Percentiles rank a stretch among this genome's conserved stretches.
phyloP scores from a whole-genome alignment of 169 alveolate species.

The Plasmodium yoelii region DNA sequence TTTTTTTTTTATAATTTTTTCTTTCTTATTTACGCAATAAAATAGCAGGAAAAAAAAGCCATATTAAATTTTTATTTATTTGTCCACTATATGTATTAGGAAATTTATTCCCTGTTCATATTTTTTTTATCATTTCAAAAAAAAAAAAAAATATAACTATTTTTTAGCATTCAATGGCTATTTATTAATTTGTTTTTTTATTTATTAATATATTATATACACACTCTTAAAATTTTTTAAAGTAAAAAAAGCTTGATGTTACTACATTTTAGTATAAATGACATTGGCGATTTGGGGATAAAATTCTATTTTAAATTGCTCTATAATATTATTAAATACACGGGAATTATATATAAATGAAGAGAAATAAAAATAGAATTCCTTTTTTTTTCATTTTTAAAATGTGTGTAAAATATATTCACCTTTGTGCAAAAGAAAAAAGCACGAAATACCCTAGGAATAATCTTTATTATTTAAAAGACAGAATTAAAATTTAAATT shows the following conservation, averaged over 20 bases:
- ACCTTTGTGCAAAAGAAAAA: background rate
- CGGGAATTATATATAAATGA: background rate
- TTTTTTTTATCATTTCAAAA: constrained; percentile 37
- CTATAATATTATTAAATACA: constrained; percentile 12
- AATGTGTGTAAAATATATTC: constrained; percentile 41
- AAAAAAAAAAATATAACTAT: background rate
- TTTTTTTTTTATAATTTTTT: constrained; percentile 13
- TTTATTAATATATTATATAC: constrained; percentile 2
- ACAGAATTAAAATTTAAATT: constrained; percentile 14
- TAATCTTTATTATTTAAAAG: constrained; percentile 10
- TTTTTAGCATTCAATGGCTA: constrained; percentile 52
- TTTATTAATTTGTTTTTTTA: constrained; percentile 20
- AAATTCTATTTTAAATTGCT: constrained; percentile 16
- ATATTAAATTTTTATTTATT: constrained; percentile 28
- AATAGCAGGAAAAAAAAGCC: constrained; percentile 39
- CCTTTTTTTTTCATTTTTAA: constrained; percentile 3
- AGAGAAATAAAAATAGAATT: constrained; percentile 6
- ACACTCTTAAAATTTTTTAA: constrained; percentile 1
- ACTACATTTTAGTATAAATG: no score
- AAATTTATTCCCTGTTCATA: constrained; percentile 21
- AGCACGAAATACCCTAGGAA: background rate
- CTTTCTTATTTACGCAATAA: background rate
- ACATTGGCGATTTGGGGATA: background rate
- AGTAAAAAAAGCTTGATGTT: no score
- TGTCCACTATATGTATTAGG: constrained; percentile 27